A percentile compares a stretch with the other conserved stretches of the same genome.
Evolutionary conservation across 352 stramenopile species (phyloP).

Genomic region (Peronosclerospora sorghi): DNA sequence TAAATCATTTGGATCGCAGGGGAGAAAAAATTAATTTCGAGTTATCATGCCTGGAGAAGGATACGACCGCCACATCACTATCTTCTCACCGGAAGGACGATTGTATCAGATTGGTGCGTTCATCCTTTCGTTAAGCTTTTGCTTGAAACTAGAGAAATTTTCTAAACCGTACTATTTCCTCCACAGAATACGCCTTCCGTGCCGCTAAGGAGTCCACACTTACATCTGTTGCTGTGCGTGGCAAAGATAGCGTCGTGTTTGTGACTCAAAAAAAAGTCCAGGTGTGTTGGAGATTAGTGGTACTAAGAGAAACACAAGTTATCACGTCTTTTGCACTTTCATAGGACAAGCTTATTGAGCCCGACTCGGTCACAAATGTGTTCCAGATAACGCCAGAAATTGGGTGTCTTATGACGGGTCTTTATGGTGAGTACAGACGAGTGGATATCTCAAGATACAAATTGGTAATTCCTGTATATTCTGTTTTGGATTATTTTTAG

Average conservation of each 20-base stretch:
- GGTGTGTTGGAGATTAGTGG: constrained; percentile 22
- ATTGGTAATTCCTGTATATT: neutral
- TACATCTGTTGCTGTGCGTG: constrained; percentile 93
- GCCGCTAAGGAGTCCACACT: constrained; percentile 89
- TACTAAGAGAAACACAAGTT: neutral
- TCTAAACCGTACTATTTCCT: constrained; percentile 75
- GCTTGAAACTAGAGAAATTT: neutral
- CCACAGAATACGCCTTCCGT: constrained; percentile 97
- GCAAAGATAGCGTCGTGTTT: constrained; percentile 88
- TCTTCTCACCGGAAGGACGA: constrained; percentile 97
- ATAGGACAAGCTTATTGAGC: constrained; percentile 91
- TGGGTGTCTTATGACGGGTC: constrained; percentile 92
- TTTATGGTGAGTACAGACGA: constrained; percentile 40
- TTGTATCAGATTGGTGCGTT: constrained; percentile 95
- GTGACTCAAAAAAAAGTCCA: constrained; percentile 99
- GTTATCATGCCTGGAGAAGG: constrained; percentile 70
- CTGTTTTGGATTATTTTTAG: constrained; percentile 17
- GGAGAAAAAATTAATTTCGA: constrained; percentile 1
- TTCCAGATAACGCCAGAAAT: constrained; percentile 94
- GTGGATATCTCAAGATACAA: neutral
- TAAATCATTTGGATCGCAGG: constrained; percentile 15
- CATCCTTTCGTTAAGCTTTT: neutral
- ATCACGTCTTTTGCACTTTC: neutral
- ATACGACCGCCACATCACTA: constrained; percentile 93
- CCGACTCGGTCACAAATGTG: constrained; percentile 92